A percentile compares a stretch with the other conserved stretches of the same genome.
Conservation (phyloP, 2,329 filamentous ascomycete genomes). For the Hortaea sp. region DNA sequence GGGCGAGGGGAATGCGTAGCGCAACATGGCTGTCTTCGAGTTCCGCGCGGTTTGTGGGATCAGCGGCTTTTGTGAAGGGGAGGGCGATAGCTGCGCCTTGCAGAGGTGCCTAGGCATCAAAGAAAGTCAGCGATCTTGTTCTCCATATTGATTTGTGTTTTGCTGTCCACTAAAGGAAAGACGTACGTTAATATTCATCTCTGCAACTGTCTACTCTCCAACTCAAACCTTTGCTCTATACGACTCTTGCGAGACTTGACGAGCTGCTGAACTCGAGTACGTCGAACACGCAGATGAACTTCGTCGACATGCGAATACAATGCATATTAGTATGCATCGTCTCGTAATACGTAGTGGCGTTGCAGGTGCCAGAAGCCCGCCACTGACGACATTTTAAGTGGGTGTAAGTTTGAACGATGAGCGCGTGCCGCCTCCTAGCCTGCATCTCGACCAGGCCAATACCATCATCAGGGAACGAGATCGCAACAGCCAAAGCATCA, state of each 20-base stretch:
- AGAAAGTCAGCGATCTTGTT: neutral
- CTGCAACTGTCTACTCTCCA: neutral
- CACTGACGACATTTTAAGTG: neutral
- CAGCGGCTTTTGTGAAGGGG: slow-evolving; percentile 23
- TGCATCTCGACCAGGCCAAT: too few species aligned
- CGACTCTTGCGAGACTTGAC: too few species aligned
- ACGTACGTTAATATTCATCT: neutral
- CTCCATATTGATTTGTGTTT: neutral
- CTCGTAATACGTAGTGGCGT: too few species aligned
- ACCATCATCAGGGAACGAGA: too few species aligned
- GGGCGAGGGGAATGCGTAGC: slow-evolving; percentile 18
- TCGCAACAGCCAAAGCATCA: too few species aligned
- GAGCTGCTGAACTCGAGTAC: neutral
- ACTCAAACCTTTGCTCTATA: neutral
- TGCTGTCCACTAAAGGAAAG: neutral
- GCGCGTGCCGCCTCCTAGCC: too few species aligned
- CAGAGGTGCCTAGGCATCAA: neutral
- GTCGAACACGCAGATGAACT: neutral
- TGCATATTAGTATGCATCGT: too few species aligned
- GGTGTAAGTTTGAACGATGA: neutral
- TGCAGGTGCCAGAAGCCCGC: neutral
- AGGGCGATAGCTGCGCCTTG: slow-evolving; percentile 15
- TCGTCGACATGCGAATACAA: neutral
- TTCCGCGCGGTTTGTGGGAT: slow-evolving; percentile 12
- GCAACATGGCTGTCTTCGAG: slow-evolving; percentile 12